Percentiles rank a stretch among this genome's conserved stretches.
These are phyloP conservation scores for Ophiocordyceps polyrhachis-furcata DNA, from an alignment of 2,329 filamentous ascomycete genomes.

Conservation along the genomic window DNA sequence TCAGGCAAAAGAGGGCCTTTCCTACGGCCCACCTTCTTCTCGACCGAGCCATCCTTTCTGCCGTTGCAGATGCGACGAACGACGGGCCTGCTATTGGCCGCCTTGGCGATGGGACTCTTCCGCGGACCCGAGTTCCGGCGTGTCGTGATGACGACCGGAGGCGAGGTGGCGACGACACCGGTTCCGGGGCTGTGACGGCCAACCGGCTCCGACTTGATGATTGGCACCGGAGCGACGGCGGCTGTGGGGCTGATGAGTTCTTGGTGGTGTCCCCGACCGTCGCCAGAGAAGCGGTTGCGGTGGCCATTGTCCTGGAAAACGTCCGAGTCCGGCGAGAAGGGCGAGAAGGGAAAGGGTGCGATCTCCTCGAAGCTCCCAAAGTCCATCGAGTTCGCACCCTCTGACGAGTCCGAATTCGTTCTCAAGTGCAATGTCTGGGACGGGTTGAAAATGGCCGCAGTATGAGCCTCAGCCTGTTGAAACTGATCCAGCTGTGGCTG, in stretches of 20 bases:
- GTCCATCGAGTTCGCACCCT: constrained; percentile 46
- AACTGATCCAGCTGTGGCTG: constrained; percentile 48
- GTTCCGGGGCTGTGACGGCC: constrained; percentile 42
- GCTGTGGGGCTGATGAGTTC: constrained; percentile 49
- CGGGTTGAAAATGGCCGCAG: constrained; percentile 71
- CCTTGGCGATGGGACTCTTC: constrained; percentile 66
- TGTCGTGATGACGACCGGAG: constrained; percentile 39
- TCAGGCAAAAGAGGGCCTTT: constrained; percentile 81
- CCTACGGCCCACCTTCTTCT: constrained; percentile 86
- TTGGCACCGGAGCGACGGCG: constrained; percentile 48
- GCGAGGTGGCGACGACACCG: constrained; percentile 39
- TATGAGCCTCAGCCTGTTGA: constrained; percentile 29
- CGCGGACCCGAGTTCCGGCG: constrained; percentile 52
- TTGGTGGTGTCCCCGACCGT: constrained; percentile 27
- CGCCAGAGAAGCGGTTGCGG: constrained; percentile 42
- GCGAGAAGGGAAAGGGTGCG: constrained; percentile 47
- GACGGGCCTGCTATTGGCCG: constrained; percentile 51
- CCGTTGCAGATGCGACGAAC: constrained; percentile 59
- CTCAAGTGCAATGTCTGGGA: constrained; percentile 77
- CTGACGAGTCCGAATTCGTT: constrained; percentile 71
- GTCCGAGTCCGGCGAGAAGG: constrained; percentile 72
- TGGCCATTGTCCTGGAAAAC: constrained; percentile 46
- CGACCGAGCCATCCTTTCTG: constrained; percentile 59
- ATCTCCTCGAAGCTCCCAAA: constrained; percentile 71
- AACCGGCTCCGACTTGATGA: constrained; percentile 31